Percentiles rank a stretch among this genome's conserved stretches.
Evolutionary conservation across 805 yeast genomes (phyloP).

Genomic region (Scheffersomyces spartinae): DNA sequence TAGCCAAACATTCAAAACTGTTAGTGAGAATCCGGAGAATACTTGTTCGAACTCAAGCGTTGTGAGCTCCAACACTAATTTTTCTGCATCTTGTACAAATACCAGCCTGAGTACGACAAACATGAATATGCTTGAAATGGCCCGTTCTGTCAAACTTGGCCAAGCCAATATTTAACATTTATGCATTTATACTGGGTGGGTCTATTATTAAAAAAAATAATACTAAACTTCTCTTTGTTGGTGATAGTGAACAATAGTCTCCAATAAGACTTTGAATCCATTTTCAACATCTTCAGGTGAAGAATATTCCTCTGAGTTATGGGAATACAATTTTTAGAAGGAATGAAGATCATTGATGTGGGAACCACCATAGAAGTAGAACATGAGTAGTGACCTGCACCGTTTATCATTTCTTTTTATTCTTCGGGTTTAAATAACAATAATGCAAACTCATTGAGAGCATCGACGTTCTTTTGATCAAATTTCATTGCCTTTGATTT

Average conservation of each 20-base stretch:
- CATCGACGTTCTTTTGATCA: conserved; percentile 6
- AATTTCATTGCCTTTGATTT: conserved; percentile 8
- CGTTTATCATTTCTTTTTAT: conserved; percentile 7
- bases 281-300: conserved; percentile 10
- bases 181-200: too few species aligned
- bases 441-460: conserved; percentile 7
- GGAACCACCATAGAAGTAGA: conserved; percentile 6
- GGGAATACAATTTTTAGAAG: conserved; percentile 9
- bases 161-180: too few species aligned
- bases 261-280: conserved; percentile 9
- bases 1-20: too few species aligned
- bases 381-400: conserved; percentile 11
- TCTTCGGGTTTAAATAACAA: conserved; percentile 7
- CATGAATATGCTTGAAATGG: too few species aligned
- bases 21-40: too few species aligned
- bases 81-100: too few species aligned
- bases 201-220: too few species aligned
- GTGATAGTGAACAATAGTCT: conserved; percentile 9
- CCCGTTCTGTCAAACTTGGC: too few species aligned
- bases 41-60: too few species aligned
- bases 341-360: conserved; percentile 10
- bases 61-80: too few species aligned
- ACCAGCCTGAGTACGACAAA: too few species aligned
- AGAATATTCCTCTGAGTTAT: conserved; percentile 10
- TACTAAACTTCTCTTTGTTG: too few species aligned